Conservation (phyloP, 2,329 filamentous ascomycete species). For the Acrodontium crateriforme region DNA sequence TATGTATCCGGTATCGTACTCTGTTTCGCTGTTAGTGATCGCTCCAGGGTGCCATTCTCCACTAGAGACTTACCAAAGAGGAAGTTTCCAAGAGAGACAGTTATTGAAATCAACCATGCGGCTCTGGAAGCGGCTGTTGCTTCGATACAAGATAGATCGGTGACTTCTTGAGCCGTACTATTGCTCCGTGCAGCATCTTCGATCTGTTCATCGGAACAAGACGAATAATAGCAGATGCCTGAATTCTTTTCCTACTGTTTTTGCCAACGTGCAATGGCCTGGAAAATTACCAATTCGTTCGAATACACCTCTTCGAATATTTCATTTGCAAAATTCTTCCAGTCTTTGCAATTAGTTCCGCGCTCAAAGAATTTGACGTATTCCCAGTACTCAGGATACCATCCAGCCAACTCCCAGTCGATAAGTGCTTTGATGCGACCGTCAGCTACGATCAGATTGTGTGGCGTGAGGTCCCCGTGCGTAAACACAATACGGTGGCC, state of each 20-base stretch:
- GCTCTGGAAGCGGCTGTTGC: constrained; percentile 25
- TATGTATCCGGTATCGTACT: constrained; percentile 36
- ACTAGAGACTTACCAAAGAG: constrained; percentile 19
- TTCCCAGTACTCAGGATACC: constrained; percentile 13
- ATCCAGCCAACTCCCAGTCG: constrained; percentile 12
- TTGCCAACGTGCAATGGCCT: no score
- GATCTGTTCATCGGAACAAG: constrained; percentile 6
- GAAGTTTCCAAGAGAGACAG: constrained; percentile 23
- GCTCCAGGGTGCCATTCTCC: background rate
- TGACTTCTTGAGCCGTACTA: constrained; percentile 7
- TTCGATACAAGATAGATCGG: constrained; percentile 23
- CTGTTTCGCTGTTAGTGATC: no score
- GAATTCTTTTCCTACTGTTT: no score
- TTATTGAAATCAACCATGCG: constrained; percentile 26
- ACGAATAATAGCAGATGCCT: no score
- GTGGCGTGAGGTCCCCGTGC: constrained; percentile 9
- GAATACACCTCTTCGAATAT: constrained; percentile 4
- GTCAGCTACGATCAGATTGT: constrained; percentile 10
- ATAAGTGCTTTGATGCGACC: constrained; percentile 7
- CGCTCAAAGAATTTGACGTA: constrained; percentile 11
- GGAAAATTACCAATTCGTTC: constrained; percentile 4
- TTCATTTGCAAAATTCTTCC: constrained; percentile 5
- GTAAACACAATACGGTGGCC: constrained; percentile 7
- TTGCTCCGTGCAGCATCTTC: constrained; percentile 6
- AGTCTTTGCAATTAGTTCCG: constrained; percentile 5